phyloP scores from a whole-genome alignment of 1,139 yeast species.

The Debaryomyces fabryi region DNA sequence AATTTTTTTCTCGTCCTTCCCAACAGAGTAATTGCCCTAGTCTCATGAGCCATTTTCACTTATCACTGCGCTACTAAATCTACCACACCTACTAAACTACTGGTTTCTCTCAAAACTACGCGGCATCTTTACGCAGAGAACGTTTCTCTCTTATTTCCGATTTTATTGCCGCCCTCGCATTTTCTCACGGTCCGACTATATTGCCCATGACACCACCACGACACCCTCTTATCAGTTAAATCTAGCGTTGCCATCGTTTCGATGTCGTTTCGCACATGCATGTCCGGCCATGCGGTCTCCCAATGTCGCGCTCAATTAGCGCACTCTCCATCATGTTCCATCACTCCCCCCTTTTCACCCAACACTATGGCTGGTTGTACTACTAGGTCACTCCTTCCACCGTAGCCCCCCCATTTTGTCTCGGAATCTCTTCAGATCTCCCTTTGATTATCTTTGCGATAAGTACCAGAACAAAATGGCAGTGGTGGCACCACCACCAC shows the following conservation, averaged over 20 bases:
- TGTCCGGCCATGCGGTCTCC: not conserved
- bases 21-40: no score
- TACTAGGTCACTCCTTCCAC: not conserved
- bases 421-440: not conserved
- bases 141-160: not conserved
- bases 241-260: not conserved
- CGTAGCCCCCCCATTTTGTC: not conserved
- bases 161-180: not conserved
- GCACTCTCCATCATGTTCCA: not conserved
- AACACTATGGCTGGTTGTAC: not conserved
- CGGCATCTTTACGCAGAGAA: not conserved
- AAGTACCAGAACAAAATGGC: not conserved
- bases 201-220: constrained; percentile 1
- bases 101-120: no score
- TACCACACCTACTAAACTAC: no score
- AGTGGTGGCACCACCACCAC: not conserved
- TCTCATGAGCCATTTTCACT: not conserved
- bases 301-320: not conserved
- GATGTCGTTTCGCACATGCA: not conserved
- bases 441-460: not conserved
- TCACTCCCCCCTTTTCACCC: not conserved
- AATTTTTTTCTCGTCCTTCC: not conserved
- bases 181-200: not conserved
- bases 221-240: not conserved
- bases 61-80: no score